Conservation (phyloP, 2,329 filamentous ascomycete species). For the Zymoseptoria brevis region DNA sequence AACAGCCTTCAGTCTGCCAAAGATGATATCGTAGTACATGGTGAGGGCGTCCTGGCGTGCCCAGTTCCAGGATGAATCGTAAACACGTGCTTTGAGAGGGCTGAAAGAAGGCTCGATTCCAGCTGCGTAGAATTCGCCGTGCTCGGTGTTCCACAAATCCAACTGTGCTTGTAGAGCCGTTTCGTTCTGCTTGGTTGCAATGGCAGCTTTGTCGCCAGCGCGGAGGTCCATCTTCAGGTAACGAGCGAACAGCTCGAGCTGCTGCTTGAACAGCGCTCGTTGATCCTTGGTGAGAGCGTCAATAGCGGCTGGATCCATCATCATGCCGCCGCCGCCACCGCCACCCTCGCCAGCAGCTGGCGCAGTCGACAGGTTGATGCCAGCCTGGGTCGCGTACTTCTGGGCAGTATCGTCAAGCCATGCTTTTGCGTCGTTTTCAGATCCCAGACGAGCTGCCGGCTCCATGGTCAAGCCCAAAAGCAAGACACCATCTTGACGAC, state of each 20-base stretch:
- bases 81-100: constrained; percentile 84
- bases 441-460: constrained; percentile 76
- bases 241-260: constrained; percentile 86
- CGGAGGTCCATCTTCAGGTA: constrained; percentile 97
- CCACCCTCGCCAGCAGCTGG: constrained; percentile 63
- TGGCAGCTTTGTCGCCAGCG: constrained; percentile 88
- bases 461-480: constrained; percentile 88
- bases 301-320: constrained; percentile 98
- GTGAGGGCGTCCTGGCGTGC: constrained; percentile 90
- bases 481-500: constrained; percentile 84
- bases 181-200: constrained; percentile 76
- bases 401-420: constrained; percentile 84
- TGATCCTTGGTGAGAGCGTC: constrained; percentile 97
- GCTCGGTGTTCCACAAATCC: constrained; percentile 89
- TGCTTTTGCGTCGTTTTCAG: constrained; percentile 82
- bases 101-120: constrained; percentile 94
- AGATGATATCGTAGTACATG: constrained; percentile 99
- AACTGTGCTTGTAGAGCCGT: constrained; percentile 85
- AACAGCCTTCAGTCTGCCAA: constrained; percentile 83
- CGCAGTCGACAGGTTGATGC: constrained; percentile 73
- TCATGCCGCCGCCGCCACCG: constrained; percentile 76
- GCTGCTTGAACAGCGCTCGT: constrained; percentile 92
- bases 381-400: constrained; percentile 78
- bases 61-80: constrained; percentile 99
- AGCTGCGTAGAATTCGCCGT: constrained; percentile 90